A percentile compares a stretch with the other conserved stretches of the same genome.
phyloP scores from a whole-genome alignment of 1,139 yeast species.

The Taphrina confusa region DNA sequence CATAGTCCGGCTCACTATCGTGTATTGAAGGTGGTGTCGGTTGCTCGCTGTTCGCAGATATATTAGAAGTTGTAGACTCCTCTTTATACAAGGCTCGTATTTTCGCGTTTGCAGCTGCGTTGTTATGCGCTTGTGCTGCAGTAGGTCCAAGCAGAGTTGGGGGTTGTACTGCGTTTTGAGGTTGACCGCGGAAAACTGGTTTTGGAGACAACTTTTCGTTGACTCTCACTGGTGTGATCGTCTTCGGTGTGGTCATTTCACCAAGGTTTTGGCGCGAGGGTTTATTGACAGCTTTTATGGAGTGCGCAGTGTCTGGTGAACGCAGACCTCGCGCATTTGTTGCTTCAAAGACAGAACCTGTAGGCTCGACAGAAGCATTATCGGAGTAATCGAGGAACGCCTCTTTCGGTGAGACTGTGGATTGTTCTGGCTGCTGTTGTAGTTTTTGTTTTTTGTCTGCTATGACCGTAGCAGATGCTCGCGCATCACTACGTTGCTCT shows the following conservation, averaged over 20 bases:
- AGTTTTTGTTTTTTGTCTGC: slow-evolving; percentile 27
- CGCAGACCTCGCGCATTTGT: background rate
- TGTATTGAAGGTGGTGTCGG: slow-evolving; percentile 3
- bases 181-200: slow-evolving; percentile 14
- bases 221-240: slow-evolving; percentile 16
- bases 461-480: slow-evolving; percentile 10
- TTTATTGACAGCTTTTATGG: background rate
- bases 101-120: slow-evolving; percentile 24
- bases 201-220: slow-evolving; percentile 11
- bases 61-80: slow-evolving; percentile 27
- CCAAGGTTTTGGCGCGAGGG: slow-evolving; percentile 4
- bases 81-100: slow-evolving; percentile 34
- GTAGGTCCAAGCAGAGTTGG: slow-evolving; percentile 10
- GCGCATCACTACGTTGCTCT: background rate
- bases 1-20: slow-evolving; percentile 7
- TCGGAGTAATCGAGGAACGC: slow-evolving; percentile 39
- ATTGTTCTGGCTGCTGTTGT: slow-evolving; percentile 31
- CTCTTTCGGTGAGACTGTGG: slow-evolving; percentile 40
- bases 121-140: slow-evolving; percentile 23
- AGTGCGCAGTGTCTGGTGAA: background rate
- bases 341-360: slow-evolving; percentile 9
- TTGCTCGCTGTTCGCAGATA: slow-evolving; percentile 12
- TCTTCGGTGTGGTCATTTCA: background rate
- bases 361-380: background rate
- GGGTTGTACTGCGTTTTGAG: background rate